phyloP scores from a whole-genome alignment of 148 eudicot species.

The Rhododendron williamsianum region DNA sequence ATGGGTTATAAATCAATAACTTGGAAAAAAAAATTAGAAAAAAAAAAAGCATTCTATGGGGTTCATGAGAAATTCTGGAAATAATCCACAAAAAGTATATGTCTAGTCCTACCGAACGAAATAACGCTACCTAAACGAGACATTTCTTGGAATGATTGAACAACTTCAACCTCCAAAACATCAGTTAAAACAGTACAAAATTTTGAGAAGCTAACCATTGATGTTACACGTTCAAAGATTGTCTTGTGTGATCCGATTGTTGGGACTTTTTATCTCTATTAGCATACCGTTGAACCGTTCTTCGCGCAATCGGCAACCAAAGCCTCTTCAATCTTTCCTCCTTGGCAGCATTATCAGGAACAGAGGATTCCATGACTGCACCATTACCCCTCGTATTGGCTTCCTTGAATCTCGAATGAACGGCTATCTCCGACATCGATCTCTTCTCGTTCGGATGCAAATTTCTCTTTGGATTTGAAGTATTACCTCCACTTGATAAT shows the following conservation, averaged over 20 bases:
- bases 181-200: not conserved
- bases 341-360: not conserved
- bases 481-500: not conserved
- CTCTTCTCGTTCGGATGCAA: not conserved
- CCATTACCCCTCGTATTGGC: not conserved
- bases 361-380: not conserved
- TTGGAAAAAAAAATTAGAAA: not conserved
- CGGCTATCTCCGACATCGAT: not conserved
- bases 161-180: not conserved
- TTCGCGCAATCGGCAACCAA: not conserved
- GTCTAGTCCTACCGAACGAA: not conserved
- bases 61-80: not conserved
- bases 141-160: not conserved
- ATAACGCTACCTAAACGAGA: not conserved
- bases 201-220: not conserved
- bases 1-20: not conserved
- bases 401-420: not conserved
- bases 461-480: not conserved
- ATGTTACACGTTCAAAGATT: constrained; percentile 25
- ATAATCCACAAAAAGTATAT: not conserved
- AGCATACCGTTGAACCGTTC: constrained; percentile 52
- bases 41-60: not conserved
- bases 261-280: constrained; percentile 38
- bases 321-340: constrained; percentile 1
- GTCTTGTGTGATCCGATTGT: constrained; percentile 13